Base-by-base conservation (phyloP, 2,329 filamentous ascomycete species). In the Chaetomiaceae sp. region DNA sequence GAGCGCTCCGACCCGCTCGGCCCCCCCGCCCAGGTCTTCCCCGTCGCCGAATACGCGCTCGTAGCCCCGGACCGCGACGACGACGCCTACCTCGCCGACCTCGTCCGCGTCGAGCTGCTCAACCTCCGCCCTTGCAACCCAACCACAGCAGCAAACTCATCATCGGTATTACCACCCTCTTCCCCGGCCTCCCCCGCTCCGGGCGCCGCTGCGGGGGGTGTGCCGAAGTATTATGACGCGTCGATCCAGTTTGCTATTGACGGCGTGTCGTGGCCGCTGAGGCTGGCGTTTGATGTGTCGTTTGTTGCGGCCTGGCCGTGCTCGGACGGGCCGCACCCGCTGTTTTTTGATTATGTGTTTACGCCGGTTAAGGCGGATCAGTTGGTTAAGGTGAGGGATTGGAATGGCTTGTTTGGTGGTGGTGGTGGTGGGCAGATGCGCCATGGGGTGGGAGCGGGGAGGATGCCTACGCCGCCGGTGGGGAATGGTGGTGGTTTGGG, bases 301-400 rank as follows among this genome's bases (percentile, higher is more conserved):
- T 86, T 85, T 62, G 71, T 86, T 44, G 73, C 71, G n/a, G 81
- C 81, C 2, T 84, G 79, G 73, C 81, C 83, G 6, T 87, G 83
- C 64, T 73, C 73, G 0, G 72, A 75, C 21, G 82, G 82, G 0
- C 83, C 83, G 12, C 83, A 86, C 64, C 82, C 84, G 6, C 73
- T 89, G 5, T 89, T 87, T 66, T 85, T 83, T 63, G 85, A 88
- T 64, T 89, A 88, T 62, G 69, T 73, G 4, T 83, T 82, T 63
- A 73, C 73, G 44, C 67, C 73, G 1, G 76, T 85, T 34, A 73
- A 75, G 47, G 82, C 79, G 1, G 83, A 88, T 60, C 76, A 85
- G 56, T 73, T 89, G 4, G 77, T 87, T 16, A 73, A 77, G 33
- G 77, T 89, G 41, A 70, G 76, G 30, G 79, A 87, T 63, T 89